Percentiles rank a stretch among this genome's conserved stretches.
phyloP scores from a whole-genome alignment of 73 alveolate genomes.

The Halteria grandinella region DNA sequence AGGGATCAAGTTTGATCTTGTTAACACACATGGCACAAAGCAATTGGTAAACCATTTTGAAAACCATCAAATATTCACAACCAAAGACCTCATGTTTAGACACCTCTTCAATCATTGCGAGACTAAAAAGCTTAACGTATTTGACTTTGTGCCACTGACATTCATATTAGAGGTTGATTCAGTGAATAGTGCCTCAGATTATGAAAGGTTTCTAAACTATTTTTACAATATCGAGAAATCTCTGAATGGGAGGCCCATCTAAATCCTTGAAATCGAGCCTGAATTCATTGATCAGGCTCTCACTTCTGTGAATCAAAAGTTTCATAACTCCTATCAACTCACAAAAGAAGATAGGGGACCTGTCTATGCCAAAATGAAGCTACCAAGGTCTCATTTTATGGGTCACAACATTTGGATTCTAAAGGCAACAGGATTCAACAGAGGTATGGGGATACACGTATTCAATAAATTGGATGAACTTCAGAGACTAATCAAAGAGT shows the following conservation, averaged over 20 bases:
- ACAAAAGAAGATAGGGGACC: slow-evolving; percentile 32
- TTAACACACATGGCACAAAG: slow-evolving; percentile 11
- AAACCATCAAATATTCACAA: slow-evolving; percentile 27
- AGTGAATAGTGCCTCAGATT: not conserved
- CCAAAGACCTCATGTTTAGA: slow-evolving; percentile 41
- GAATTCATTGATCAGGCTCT: not conserved
- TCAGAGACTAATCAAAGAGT: slow-evolving; percentile 52
- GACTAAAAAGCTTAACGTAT: slow-evolving; percentile 10
- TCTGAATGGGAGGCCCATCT: not conserved
- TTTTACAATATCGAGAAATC: slow-evolving; percentile 28
- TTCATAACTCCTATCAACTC: not conserved
- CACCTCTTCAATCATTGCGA: slow-evolving; percentile 45
- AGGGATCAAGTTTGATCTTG: slow-evolving; percentile 54
- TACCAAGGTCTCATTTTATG: slow-evolving; percentile 43
- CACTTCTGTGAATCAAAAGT: not conserved
- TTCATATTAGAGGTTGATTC: slow-evolving; percentile 50
- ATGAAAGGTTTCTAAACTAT: slow-evolving; percentile 5
- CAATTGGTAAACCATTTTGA: slow-evolving; percentile 68
- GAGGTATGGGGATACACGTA: slow-evolving; percentile 90
- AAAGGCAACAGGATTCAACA: slow-evolving; percentile 78
- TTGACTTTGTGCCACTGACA: slow-evolving; percentile 43
- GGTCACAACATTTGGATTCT: slow-evolving; percentile 78
- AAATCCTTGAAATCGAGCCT: not conserved
- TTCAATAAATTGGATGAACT: slow-evolving; percentile 72
- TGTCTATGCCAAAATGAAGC: slow-evolving; percentile 8